Evolutionary conservation across 805 yeast genomes (phyloP).

Genomic region (Pichia cephalocereana): DNA sequence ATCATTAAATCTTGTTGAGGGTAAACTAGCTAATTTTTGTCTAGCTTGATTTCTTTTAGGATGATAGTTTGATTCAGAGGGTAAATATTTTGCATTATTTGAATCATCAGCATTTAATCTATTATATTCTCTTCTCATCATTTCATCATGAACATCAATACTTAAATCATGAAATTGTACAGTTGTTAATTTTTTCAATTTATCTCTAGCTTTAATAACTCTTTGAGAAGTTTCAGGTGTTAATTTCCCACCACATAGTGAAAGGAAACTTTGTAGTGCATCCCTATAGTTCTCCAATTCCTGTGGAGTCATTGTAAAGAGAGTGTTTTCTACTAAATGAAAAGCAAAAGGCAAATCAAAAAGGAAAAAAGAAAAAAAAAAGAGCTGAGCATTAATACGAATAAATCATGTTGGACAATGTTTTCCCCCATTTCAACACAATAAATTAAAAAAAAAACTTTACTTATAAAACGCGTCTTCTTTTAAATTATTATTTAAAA

Average conservation of each 20-base stretch:
- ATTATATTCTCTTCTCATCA: slow-evolving; percentile 56
- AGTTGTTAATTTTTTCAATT: slow-evolving; percentile 67
- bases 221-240: slow-evolving; percentile 41
- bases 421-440: no score
- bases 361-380: background rate
- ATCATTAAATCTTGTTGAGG: slow-evolving; percentile 76
- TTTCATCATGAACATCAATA: slow-evolving; percentile 91
- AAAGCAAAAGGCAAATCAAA: background rate
- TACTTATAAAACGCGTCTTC: background rate
- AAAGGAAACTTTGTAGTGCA: slow-evolving; percentile 42
- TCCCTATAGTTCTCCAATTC: slow-evolving; percentile 8
- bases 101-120: slow-evolving; percentile 39
- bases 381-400: background rate
- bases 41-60: slow-evolving; percentile 95
- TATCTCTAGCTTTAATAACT: slow-evolving; percentile 77
- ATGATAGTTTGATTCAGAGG: slow-evolving; percentile 73
- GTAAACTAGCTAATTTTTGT: slow-evolving; percentile 77
- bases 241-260: slow-evolving; percentile 37
- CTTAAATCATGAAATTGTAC: slow-evolving; percentile 84
- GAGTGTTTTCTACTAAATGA: background rate
- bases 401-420: no score
- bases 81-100: slow-evolving; percentile 44
- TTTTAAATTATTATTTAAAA: no score
- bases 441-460: no score
- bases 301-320: slow-evolving; percentile 3